A percentile compares a stretch with the other conserved stretches of the same genome.
Conservation (phyloP, 371 early-diverging fungal species). For the Mortierella sp. region DNA sequence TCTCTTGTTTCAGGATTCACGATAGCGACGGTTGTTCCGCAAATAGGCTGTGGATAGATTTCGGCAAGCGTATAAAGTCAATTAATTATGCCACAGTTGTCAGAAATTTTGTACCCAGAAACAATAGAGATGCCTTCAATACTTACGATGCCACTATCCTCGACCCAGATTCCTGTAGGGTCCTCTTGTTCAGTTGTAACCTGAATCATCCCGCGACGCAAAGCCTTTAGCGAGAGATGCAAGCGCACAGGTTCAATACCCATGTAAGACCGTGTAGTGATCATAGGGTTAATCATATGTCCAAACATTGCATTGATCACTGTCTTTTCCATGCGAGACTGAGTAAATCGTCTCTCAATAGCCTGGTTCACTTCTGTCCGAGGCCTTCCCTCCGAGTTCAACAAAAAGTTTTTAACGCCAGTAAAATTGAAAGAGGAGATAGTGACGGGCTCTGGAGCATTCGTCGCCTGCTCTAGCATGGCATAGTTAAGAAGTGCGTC, state of each 20-base stretch:
- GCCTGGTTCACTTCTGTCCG: conserved; percentile 68
- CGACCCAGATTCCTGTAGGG: conserved; percentile 69
- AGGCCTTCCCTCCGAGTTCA: conserved; percentile 79
- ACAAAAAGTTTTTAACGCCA: conserved; percentile 75
- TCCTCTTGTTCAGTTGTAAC: conserved; percentile 69
- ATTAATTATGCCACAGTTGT: too few relatives aligned
- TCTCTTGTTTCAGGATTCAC: conserved; percentile 80
- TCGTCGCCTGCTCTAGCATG: conserved; percentile 83
- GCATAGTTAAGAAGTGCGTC: conserved; percentile 80
- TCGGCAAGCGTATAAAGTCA: not conserved
- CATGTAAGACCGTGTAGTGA: conserved; percentile 87
- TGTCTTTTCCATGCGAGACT: conserved; percentile 72
- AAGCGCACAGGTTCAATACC: conserved; percentile 75
- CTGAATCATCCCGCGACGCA: conserved; percentile 77
- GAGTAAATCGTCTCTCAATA: conserved; percentile 35
- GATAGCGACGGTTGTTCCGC: conserved; percentile 85
- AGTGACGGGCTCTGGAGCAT: conserved; percentile 56
- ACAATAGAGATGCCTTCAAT: not conserved
- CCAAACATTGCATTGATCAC: conserved; percentile 82
- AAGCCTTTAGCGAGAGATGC: conserved; percentile 69
- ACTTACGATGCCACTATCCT: conserved; percentile 84
- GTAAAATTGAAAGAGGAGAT: conserved; percentile 44
- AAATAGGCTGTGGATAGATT: conserved; percentile 38
- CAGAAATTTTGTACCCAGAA: conserved; percentile 6
- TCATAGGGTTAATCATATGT: conserved; percentile 80